A percentile compares a stretch with the other conserved stretches of the same genome.
phyloP scores from a whole-genome alignment of 2,329 filamentous ascomycete species.

The Curvularia verruculosa region DNA sequence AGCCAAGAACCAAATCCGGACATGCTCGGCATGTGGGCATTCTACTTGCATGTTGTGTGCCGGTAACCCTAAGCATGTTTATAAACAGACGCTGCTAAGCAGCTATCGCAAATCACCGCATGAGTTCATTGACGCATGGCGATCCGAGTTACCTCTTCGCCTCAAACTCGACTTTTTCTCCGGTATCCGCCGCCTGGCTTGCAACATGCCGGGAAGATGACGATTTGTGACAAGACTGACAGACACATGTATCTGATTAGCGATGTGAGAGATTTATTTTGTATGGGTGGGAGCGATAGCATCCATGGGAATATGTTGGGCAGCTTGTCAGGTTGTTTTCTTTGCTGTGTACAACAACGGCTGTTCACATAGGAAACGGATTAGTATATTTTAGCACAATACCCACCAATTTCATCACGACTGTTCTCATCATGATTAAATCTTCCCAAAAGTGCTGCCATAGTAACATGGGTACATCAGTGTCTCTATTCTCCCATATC shows the following conservation, averaged over 20 bases:
- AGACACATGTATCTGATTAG: not conserved
- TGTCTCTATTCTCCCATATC: not conserved
- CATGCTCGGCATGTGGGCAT: slow-evolving; percentile 60
- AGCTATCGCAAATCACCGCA: slow-evolving; percentile 47
- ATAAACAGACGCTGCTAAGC: slow-evolving; percentile 26
- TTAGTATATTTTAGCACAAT: not conserved
- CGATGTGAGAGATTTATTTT: too few relatives aligned
- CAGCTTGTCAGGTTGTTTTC: not conserved
- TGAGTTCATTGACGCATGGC: slow-evolving; percentile 54
- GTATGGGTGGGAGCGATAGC: not conserved
- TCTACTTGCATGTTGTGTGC: slow-evolving; percentile 62
- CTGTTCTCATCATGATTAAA: not conserved
- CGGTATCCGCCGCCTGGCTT: slow-evolving; percentile 2
- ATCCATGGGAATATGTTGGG: not conserved
- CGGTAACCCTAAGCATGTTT: slow-evolving; percentile 60
- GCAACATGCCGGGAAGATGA: slow-evolving; percentile 15
- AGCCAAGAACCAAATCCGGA: slow-evolving; percentile 50
- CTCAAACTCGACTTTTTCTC: slow-evolving; percentile 30
- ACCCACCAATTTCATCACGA: not conserved
- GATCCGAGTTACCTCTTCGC: slow-evolving; percentile 27
- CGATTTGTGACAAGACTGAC: not conserved
- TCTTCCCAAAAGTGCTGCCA: not conserved
- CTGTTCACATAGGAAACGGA: not conserved
- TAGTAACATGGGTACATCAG: not conserved
- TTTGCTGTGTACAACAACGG: not conserved